Base-by-base conservation (phyloP, 345 rosid species). In the Geranium rotundifolium region DNA sequence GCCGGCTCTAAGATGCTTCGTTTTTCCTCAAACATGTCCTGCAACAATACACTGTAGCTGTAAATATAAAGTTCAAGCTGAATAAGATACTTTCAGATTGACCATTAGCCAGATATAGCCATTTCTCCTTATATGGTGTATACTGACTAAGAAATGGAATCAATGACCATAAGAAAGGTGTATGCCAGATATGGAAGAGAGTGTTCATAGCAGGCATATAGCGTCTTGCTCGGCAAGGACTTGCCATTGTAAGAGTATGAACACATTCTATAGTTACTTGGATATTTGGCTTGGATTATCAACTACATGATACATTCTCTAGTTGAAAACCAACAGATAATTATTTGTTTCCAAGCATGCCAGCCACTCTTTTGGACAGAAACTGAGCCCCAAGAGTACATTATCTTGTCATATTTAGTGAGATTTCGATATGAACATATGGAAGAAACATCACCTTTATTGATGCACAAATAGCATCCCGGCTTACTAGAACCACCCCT, bases 11-110 rank as follows among this genome's bases (percentile, higher is more conserved):
- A 66, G 69, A 90, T 90, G 81, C 79, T 93, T 70, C 95, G 79
- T 79, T 88, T 86, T 87, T 93, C 97, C 83, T 90, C 99, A 77
- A 85, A 88, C 97, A 93, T 86, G 78, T 86, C 95, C 97, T 93
- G 80, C 61, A 80, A 72, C 46, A 75, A 4, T 1, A 12, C 7
- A 41, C 4, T 31, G 37, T 31, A 31, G 37, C 7, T 31, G 37
- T 31, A 31, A 31, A 41, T 12, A 12, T 41, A 41, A 41, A 41
- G 50, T 41, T 41, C 14, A 9, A 9, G 50, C 50, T 41, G 50
- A 41, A 12, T 9, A 1, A 41, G 14, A 41, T 13, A 41, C 50
- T 41, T 41, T 2, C 50, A 9, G 14, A 41, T 41, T 41, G 10
- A 12, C 12, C 50, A 41, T 41, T 12, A 41, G 50, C 50, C 50